A percentile compares a stretch with the other conserved stretches of the same genome.
phyloP scores from a whole-genome alignment of 371 early-diverging fungal genomes.

The Syncephalastrum racemosum region DNA sequence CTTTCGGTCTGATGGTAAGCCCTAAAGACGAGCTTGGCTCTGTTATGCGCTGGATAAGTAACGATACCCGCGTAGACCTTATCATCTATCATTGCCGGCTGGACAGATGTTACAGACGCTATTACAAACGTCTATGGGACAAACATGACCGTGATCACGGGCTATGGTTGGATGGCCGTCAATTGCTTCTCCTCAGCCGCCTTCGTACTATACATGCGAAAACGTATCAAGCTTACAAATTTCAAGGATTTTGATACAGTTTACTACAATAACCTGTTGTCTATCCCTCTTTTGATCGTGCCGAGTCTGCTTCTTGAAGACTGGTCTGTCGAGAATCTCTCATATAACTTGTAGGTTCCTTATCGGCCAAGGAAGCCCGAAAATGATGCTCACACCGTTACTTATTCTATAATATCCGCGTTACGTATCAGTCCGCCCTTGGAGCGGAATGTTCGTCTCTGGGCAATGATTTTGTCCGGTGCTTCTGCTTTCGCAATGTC shows the following conservation, averaged over 20 bases:
- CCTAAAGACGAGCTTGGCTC: no score
- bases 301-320: slow-evolving; percentile 84
- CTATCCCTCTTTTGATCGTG: slow-evolving; percentile 82
- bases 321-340: slow-evolving; percentile 56
- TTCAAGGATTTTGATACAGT: slow-evolving; percentile 97
- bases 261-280: slow-evolving; percentile 94
- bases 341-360: slow-evolving; percentile 57
- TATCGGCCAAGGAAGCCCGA: background rate
- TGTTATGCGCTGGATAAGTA: background rate
- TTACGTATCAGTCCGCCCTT: slow-evolving; percentile 39
- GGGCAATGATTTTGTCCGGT: slow-evolving; percentile 82
- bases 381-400: background rate
- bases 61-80: slow-evolving; percentile 55
- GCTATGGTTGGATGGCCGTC: slow-evolving; percentile 85
- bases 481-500: slow-evolving; percentile 90
- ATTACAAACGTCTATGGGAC: slow-evolving; percentile 35
- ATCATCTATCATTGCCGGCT: slow-evolving; percentile 90
- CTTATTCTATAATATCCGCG: slow-evolving; percentile 1
- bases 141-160: slow-evolving; percentile 33
- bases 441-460: slow-evolving; percentile 50
- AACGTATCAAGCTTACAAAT: slow-evolving; percentile 78
- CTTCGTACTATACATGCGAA: slow-evolving; percentile 91
- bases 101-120: slow-evolving; percentile 67
- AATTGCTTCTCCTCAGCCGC: slow-evolving; percentile 94
- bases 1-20: slow-evolving; percentile 87